Percentiles rank a stretch among this genome's conserved stretches.
phyloP scores from a whole-genome alignment of 306 rosid genomes.

The Astragalus glycyphyllos region DNA sequence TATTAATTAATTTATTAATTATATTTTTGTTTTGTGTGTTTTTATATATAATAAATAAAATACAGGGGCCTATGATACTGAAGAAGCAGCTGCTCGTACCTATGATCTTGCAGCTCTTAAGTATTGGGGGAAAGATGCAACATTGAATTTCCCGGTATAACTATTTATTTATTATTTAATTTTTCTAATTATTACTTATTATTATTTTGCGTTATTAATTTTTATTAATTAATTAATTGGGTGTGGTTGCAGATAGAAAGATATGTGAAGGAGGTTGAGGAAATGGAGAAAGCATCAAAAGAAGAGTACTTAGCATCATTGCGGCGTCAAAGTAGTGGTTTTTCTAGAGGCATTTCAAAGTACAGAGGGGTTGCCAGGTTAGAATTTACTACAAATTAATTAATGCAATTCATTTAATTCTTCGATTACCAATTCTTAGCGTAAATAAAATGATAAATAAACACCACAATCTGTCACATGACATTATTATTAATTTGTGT shows the following conservation, averaged over 20 bases:
- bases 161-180: neutral
- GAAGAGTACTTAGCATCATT: slow-evolving; percentile 85
- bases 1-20: slow-evolving; percentile 9
- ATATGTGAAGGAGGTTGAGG: slow-evolving; percentile 70
- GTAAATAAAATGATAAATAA: too few relatives aligned
- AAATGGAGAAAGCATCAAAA: slow-evolving; percentile 67
- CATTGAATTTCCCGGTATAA: slow-evolving; percentile 81
- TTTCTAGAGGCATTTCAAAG: slow-evolving; percentile 92
- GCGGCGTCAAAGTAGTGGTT: slow-evolving; percentile 85
- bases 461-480: too few relatives aligned
- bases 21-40: neutral
- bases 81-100: slow-evolving; percentile 90
- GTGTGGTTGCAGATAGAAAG: slow-evolving; percentile 65
- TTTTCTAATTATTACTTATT: neutral
- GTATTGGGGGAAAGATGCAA: slow-evolving; percentile 83
- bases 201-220: neutral
- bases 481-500: too few relatives aligned
- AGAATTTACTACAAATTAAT: too few relatives aligned
- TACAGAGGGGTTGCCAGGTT: slow-evolving; percentile 96
- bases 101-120: slow-evolving; percentile 97
- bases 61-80: slow-evolving; percentile 84
- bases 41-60: neutral
- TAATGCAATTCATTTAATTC: neutral
- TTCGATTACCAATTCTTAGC: too few relatives aligned
- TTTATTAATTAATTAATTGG: too few relatives aligned